Conservation (phyloP, 495 filamentous ascomycete species). For the Penicillium atrosanguineum region DNA sequence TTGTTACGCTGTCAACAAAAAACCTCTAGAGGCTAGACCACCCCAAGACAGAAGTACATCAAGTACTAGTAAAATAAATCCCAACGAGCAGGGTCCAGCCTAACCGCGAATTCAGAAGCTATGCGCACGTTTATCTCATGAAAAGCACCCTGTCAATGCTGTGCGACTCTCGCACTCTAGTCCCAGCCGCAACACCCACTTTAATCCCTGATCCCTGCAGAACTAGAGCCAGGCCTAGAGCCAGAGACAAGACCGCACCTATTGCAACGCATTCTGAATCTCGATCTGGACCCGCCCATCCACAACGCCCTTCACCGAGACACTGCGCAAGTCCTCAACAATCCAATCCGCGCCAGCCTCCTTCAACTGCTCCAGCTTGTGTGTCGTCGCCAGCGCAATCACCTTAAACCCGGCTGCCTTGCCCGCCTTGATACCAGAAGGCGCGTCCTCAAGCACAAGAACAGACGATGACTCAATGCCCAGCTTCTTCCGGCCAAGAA, state of each 20-base stretch:
- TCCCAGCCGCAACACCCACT: neutral
- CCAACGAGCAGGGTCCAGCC: neutral
- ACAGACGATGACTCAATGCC: slow-evolving; percentile 55
- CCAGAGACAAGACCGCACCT: slow-evolving; percentile 1
- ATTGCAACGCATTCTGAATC: slow-evolving; percentile 46
- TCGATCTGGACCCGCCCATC: slow-evolving; percentile 56
- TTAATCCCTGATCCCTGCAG: slow-evolving; percentile 6
- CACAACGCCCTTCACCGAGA: slow-evolving; percentile 54
- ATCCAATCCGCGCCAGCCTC: slow-evolving; percentile 85
- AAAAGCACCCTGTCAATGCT: slow-evolving; percentile 1
- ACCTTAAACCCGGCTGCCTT: slow-evolving; percentile 90
- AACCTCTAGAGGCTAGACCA: neutral
- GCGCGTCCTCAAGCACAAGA: slow-evolving; percentile 88
- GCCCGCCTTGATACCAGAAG: slow-evolving; percentile 84
- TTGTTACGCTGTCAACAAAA: neutral
- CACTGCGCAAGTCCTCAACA: slow-evolving; percentile 71
- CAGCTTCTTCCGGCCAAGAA: slow-evolving; percentile 64
- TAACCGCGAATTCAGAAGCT: slow-evolving; percentile 9
- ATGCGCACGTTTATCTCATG: slow-evolving; percentile 10
- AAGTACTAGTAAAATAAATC: neutral
- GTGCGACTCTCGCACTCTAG: slow-evolving; percentile 4
- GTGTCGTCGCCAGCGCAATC: slow-evolving; percentile 81
- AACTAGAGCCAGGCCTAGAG: neutral
- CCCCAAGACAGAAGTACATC: neutral
- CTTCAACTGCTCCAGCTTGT: slow-evolving; percentile 66